Evolutionary conservation across 2,329 filamentous ascomycete species (phyloP), one percentile per base, ranked within the genome.

Genomic region (Hypoxylon sp.): DNA sequence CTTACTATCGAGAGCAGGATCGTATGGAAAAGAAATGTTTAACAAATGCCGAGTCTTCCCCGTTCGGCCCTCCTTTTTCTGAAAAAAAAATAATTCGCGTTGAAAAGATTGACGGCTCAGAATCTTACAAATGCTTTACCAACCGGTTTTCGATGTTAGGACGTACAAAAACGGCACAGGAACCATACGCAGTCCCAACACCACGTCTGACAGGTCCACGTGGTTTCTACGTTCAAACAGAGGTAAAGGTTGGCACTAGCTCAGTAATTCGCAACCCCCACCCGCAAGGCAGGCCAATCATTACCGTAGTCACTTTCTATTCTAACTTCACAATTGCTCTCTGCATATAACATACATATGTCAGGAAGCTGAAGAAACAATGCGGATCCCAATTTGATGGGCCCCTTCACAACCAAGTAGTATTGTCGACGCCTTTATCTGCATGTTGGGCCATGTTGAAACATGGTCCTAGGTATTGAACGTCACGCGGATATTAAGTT

Each of bases 271-370:
- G 8, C n/a, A 2, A 19, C 3, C 9, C 16, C 16, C 37, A 9
- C 1, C 8, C 16, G 7, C 37, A 11, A 41, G 8, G 3, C 7
- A 2, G 6, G 3, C 37, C 37, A 41, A 41, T 19, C 11, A 4
- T 9, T 41, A 41, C 16, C 16, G 19, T 39, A 14, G 7, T 39
- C 34, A 39, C 14, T 19, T 19, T 19, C n/a, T 3, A 41, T 19
- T 19, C 37, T 16, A 9, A 41, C 16, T 6, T 19, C 16, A 41
- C 37, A 11, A 8, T 16, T 21, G 3, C 14, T 19, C 16, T 11
- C 37, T 41, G 37, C 37, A 41, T 16, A 41, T 41, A 41, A 41
- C 37, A 41, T 41, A 16, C 37, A 41, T 41, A 41, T 41, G n/a
- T 41, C 37, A 2, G 37, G 37, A 41, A 21, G 7, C 16, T 7